Percentiles rank a stretch among this genome's conserved stretches.
phyloP scores from a whole-genome alignment of 2,329 filamentous ascomycete genomes.

The Nakataea oryzae region DNA sequence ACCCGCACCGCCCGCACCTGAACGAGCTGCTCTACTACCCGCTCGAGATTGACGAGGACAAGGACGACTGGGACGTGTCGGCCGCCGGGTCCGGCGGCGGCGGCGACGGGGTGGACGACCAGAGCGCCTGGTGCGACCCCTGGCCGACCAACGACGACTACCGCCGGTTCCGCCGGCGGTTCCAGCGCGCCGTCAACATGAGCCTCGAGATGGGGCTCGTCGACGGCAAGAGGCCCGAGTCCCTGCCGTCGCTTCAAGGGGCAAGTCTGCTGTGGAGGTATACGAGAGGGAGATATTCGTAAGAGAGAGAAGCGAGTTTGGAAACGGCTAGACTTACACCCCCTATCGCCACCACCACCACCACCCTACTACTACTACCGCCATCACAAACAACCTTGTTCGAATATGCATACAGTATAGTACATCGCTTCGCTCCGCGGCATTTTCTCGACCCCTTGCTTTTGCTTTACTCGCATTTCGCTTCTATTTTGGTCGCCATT shows the following conservation, averaged over 20 bases:
- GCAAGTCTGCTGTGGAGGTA: conserved; percentile 11
- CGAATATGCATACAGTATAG: too few species aligned
- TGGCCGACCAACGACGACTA: conserved; percentile 30
- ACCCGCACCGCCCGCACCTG: conserved; percentile 28
- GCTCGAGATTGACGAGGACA: conserved; percentile 17
- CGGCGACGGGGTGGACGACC: conserved; percentile 8
- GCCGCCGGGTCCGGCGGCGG: conserved; percentile 2
- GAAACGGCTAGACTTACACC: neutral
- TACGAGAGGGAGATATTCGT: conserved; percentile 1
- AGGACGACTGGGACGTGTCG: conserved; percentile 12
- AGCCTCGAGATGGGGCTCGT: conserved; percentile 13
- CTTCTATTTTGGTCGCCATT: neutral
- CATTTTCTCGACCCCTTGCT: neutral
- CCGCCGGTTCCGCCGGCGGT: conserved; percentile 22
- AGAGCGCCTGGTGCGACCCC: conserved; percentile 21
- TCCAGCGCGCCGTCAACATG: conserved; percentile 19
- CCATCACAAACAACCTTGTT: neutral
- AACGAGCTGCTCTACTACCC: conserved; percentile 28
- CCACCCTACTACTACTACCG: too few species aligned
- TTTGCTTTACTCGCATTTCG: neutral
- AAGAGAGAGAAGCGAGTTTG: neutral
- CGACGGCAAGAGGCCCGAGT: conserved; percentile 6
- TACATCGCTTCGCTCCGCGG: neutral
- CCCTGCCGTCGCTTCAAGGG: conserved; percentile 9
- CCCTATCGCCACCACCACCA: too few species aligned